phyloP scores from a whole-genome alignment of 306 rosid genomes.

The Vicia villosa region DNA sequence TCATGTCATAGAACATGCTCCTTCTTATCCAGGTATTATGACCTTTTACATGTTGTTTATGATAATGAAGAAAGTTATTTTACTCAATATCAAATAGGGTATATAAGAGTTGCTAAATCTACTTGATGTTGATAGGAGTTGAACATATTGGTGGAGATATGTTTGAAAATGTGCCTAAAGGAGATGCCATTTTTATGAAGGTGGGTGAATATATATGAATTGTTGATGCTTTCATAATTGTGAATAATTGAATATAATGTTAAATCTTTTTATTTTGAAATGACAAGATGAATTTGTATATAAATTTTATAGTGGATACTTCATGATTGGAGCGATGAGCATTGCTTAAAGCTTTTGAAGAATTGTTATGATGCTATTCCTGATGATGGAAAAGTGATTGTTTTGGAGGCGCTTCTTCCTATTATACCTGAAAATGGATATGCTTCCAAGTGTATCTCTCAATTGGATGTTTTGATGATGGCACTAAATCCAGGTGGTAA shows the following conservation, averaged over 20 bases:
- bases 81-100: no score
- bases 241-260: not conserved
- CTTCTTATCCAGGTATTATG: conserved; percentile 53
- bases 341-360: not conserved
- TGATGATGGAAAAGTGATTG: conserved; percentile 1
- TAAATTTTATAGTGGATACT: conserved; percentile 9
- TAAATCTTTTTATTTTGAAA: not conserved
- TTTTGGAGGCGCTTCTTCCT: conserved; percentile 44
- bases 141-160: conserved; percentile 52
- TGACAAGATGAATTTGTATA: not conserved
- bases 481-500: conserved; percentile 39
- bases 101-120: not conserved
- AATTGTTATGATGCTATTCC: conserved; percentile 1
- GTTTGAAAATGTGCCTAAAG: conserved; percentile 40
- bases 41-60: not conserved
- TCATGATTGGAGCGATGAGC: conserved; percentile 7
- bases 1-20: conserved; percentile 40
- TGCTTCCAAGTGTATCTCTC: not conserved
- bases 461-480: conserved; percentile 46
- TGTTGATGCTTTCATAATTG: no score
- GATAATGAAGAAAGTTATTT: no score
- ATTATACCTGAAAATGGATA: conserved; percentile 24
- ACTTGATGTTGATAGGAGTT: conserved; percentile 43
- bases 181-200: conserved; percentile 65
- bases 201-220: conserved; percentile 20